Base-by-base conservation (phyloP, 495 filamentous ascomycete genomes). In the Aspergillus indologenus region DNA sequence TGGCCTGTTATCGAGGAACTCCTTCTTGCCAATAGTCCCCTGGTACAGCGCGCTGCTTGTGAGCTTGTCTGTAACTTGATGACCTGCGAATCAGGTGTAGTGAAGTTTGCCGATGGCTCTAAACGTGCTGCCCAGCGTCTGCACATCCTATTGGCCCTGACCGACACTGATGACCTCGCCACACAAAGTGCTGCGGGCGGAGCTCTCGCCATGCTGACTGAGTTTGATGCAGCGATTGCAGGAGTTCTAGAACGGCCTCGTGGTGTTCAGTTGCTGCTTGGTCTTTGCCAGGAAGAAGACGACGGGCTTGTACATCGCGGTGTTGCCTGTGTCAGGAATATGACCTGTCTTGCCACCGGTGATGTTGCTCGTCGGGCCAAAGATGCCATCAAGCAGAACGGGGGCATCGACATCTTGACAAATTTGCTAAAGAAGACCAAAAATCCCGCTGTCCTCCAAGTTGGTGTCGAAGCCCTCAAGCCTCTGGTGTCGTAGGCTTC, bases 41-140 rank as follows among this genome's bases (percentile, higher is more conserved):
- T 86, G 48, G 82, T 98, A 47, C 87, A 88, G 47, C 88, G 92
- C 14, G 94, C 92, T 15, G 83, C 90, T 1, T 88, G 88, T 26
- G 92, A 98, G 73, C 80, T 98, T 18, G 76, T 97, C 48, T 98
- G 94, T 75, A 98, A 98, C 65, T 78, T 98, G 50, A 89, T 92
- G 73, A 87, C 87, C 54, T 85, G 83, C 49, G 83, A 90, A n/a
- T 74, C 84, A 3, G 90, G 90, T 2, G 72, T 91, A 12, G 80
- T 86, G 42, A 82, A 89, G 46, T 96, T 91, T 62, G 90, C 87
- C 0, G 89, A 88, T 51, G 87, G 85, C 20, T 79, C 79, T 9
- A 77, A 84, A 56, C 79, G 83, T 53, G 89, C 91, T 1, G 76
- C 75, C 2, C 87, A 90, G 54, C 79, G 92, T 19, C 68, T 97